phyloP scores from a whole-genome alignment of 768 basidiomycete species.

The Hygrophorus russula region DNA sequence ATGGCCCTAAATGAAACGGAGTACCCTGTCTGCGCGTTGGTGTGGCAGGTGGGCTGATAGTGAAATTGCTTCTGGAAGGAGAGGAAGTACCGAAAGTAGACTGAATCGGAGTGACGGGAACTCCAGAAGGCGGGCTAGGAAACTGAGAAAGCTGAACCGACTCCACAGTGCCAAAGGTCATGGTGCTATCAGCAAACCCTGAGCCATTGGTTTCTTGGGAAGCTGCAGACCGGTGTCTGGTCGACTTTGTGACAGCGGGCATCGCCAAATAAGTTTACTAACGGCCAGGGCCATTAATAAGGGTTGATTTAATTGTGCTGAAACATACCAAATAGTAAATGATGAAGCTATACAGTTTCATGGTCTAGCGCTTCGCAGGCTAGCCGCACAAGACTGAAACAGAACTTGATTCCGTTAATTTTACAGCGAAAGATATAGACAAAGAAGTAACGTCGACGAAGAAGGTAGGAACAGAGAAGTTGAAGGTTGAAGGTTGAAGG shows the following conservation, averaged over 20 bases:
- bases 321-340: too few relatives aligned
- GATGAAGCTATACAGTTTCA: too few relatives aligned
- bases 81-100: slow-evolving; percentile 20
- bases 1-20: slow-evolving; percentile 1
- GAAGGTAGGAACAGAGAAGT: too few relatives aligned
- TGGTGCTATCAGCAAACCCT: slow-evolving; percentile 45
- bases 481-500: too few relatives aligned
- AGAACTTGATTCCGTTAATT: too few relatives aligned
- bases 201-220: slow-evolving; percentile 45
- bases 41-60: slow-evolving; percentile 14
- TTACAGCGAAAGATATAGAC: too few relatives aligned
- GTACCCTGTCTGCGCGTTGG: slow-evolving; percentile 7
- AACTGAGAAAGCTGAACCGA: slow-evolving; percentile 36
- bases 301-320: too few relatives aligned
- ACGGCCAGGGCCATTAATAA: not conserved
- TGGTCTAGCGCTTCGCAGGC: too few relatives aligned
- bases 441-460: too few relatives aligned
- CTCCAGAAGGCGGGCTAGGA: slow-evolving; percentile 38
- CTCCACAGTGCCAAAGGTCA: slow-evolving; percentile 30
- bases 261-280: not conserved
- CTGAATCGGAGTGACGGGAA: slow-evolving; percentile 29
- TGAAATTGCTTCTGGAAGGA: slow-evolving; percentile 13
- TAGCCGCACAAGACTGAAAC: too few relatives aligned
- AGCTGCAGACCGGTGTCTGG: slow-evolving; percentile 22
- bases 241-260: too few relatives aligned